A percentile compares a stretch with the other conserved stretches of the same genome.
These are phyloP conservation scores for Verticillium klebahnii DNA, from an alignment of 2,329 filamentous ascomycete species.

Conservation along the genomic window DNA sequence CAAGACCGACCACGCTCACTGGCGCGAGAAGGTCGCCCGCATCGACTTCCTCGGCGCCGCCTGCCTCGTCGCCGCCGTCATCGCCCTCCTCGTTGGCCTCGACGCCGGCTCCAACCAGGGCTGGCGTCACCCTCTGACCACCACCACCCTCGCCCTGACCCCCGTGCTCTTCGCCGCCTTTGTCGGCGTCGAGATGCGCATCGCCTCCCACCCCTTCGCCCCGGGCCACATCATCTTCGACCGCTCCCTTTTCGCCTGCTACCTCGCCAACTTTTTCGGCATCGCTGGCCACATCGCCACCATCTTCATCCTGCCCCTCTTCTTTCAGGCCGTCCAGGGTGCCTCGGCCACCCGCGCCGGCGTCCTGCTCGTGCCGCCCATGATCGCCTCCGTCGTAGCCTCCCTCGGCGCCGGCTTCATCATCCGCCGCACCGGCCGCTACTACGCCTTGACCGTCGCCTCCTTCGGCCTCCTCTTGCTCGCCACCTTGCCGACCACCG, in stretches of 20 bases:
- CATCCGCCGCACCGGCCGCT: conserved; percentile 67
- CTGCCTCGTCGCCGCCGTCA: conserved; percentile 60
- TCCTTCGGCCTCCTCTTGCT: conserved; percentile 49
- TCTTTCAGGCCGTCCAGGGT: conserved; percentile 69
- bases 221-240: conserved; percentile 70
- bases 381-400: conserved; percentile 56
- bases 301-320: conserved; percentile 72
- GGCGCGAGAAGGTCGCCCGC: conserved; percentile 59
- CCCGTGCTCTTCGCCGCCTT: conserved; percentile 61
- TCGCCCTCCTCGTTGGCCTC: conserved; percentile 62
- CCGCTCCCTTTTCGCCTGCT: conserved; percentile 60
- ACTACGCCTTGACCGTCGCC: conserved; percentile 62
- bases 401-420: conserved; percentile 60
- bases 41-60: conserved; percentile 72
- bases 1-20: conserved; percentile 51
- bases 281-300: conserved; percentile 52
- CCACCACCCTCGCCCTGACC: conserved; percentile 51
- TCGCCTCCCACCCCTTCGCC: conserved; percentile 69
- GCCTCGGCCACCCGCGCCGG: conserved; percentile 61
- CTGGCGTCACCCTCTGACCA: conserved; percentile 57
- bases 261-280: conserved; percentile 68
- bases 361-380: conserved; percentile 61
- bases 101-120: conserved; percentile 70
- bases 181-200: conserved; percentile 60
- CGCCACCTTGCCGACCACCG: conserved; percentile 50